Evolutionary conservation across 495 filamentous ascomycete species (phyloP).

Genomic region (Podospora tetraspora): DNA sequence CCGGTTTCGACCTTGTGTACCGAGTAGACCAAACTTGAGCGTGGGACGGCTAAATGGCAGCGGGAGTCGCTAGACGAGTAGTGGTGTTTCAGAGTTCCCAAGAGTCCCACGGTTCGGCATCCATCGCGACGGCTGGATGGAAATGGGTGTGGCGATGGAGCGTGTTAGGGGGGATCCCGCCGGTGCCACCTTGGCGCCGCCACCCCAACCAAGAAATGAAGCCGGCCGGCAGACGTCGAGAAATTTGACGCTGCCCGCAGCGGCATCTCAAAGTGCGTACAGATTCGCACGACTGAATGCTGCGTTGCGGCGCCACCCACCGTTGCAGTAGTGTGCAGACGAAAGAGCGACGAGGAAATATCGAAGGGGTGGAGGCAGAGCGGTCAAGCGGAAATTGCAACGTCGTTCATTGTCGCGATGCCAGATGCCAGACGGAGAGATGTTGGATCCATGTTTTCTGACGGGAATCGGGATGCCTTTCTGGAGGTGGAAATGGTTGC

Average conservation of each 20-base stretch:
- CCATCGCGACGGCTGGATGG: not conserved
- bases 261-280: slow-evolving; percentile 1
- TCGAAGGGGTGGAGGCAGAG: not conserved
- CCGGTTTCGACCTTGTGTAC: slow-evolving; percentile 20
- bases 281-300: not conserved
- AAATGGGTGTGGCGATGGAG: slow-evolving; percentile 8
- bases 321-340: not conserved
- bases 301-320: not conserved
- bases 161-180: slow-evolving; percentile 19
- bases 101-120: not conserved
- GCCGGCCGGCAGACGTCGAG: slow-evolving; percentile 8
- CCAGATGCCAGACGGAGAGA: not conserved
- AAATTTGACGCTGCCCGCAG: slow-evolving; percentile 2
- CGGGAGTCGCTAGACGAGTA: slow-evolving; percentile 8
- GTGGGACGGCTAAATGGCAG: slow-evolving; percentile 20
- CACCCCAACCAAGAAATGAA: not conserved
- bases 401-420: not conserved
- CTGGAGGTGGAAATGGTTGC: not conserved
- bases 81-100: slow-evolving; percentile 16
- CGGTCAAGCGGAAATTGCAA: slow-evolving; percentile 13
- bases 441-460: not conserved
- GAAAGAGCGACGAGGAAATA: not conserved
- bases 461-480: not conserved
- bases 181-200: slow-evolving; percentile 3
- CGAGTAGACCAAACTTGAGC: not conserved